These are phyloP conservation scores for Ogataea methanolica DNA, from an alignment of 805 yeast species.

Conservation along the genomic window DNA sequence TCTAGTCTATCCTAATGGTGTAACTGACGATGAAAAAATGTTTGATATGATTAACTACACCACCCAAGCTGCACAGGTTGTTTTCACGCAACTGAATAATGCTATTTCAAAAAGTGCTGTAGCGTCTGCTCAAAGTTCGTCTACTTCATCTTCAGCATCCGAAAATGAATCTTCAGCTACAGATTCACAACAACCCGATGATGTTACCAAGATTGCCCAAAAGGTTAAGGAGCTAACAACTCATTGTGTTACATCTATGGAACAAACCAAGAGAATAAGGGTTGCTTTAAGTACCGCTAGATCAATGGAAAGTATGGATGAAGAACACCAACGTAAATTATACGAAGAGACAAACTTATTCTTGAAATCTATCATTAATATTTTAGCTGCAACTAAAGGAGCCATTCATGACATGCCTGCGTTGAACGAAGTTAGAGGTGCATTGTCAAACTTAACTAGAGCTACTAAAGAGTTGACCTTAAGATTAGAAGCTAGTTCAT, in stretches of 20 bases:
- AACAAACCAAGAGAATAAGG: constrained; percentile 66
- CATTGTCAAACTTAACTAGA: constrained; percentile 76
- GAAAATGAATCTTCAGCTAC: not conserved
- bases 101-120: constrained; percentile 64
- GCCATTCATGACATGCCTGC: constrained; percentile 80
- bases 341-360: constrained; percentile 86
- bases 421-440: constrained; percentile 72
- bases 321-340: constrained; percentile 56
- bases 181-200: not conserved
- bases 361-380: constrained; percentile 75
- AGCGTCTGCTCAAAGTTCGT: constrained; percentile 39
- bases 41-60: constrained; percentile 27
- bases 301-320: constrained; percentile 21
- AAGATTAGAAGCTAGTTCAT: constrained; percentile 66
- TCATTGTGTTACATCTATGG: constrained; percentile 77
- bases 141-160: constrained; percentile 17
- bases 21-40: constrained; percentile 26
- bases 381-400: constrained; percentile 76
- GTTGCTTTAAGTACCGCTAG: constrained; percentile 48
- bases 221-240: constrained; percentile 74
- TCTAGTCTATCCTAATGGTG: constrained; percentile 1
- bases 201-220: constrained; percentile 37
- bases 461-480: constrained; percentile 90
- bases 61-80: constrained; percentile 60
- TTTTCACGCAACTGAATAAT: constrained; percentile 65